Evolutionary conservation across 2,329 filamentous ascomycete genomes (phyloP).

Genomic region (Talaromyces rugulosus): DNA sequence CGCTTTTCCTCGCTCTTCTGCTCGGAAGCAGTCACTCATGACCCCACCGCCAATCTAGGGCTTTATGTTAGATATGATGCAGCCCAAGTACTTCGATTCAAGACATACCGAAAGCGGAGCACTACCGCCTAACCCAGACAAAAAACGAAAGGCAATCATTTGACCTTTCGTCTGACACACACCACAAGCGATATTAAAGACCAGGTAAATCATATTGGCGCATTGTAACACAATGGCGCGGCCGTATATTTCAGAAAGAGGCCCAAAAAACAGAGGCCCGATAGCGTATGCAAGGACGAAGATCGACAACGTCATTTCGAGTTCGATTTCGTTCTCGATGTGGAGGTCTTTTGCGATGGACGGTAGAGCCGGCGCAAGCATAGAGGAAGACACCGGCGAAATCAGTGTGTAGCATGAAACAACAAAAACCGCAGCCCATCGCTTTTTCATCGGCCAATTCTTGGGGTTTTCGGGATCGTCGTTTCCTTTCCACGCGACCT

Average conservation of each 20-base stretch:
- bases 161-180: slow-evolving; percentile 50
- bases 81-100: background rate
- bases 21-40: slow-evolving; percentile 54
- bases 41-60: slow-evolving; percentile 46
- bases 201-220: slow-evolving; percentile 52
- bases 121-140: slow-evolving; percentile 57
- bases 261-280: slow-evolving; percentile 50
- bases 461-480: slow-evolving; percentile 46
- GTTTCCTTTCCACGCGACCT: slow-evolving; percentile 50
- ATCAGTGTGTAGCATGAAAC: slow-evolving; percentile 58
- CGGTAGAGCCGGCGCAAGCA: slow-evolving; percentile 51
- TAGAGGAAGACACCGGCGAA: slow-evolving; percentile 60
- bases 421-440: slow-evolving; percentile 55
- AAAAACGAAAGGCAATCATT: slow-evolving; percentile 56
- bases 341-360: slow-evolving; percentile 52
- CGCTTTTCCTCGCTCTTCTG: slow-evolving; percentile 58
- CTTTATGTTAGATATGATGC: background rate
- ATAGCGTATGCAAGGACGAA: slow-evolving; percentile 54
- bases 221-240: slow-evolving; percentile 52
- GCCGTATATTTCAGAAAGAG: slow-evolving; percentile 54
- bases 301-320: slow-evolving; percentile 50
- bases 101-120: slow-evolving; percentile 48
- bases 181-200: slow-evolving; percentile 60
- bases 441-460: slow-evolving; percentile 54
- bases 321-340: slow-evolving; percentile 44